A percentile compares a stretch with the other conserved stretches of the same genome.
Evolutionary conservation across 108 stramenopile species (phyloP).

Genomic region (Discostella stelligeroides): DNA sequence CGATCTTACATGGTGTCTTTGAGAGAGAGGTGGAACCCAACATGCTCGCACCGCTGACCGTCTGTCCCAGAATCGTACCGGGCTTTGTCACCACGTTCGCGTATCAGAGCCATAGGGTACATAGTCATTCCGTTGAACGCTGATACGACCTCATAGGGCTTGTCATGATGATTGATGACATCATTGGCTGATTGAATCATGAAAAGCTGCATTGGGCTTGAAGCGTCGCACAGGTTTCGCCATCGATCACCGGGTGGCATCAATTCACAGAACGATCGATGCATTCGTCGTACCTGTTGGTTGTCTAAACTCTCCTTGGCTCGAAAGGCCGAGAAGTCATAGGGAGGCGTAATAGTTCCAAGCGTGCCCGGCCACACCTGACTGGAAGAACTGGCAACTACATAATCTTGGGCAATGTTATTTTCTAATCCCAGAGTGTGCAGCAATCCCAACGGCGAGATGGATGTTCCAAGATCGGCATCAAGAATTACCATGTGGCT

Average conservation of each 20-base stretch:
- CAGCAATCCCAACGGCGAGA: conserved; percentile 48
- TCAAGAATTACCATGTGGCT: conserved; percentile 56
- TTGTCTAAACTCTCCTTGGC: conserved; percentile 24
- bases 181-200: conserved; percentile 45
- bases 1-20: conserved; percentile 41
- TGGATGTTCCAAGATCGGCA: conserved; percentile 46
- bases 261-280: conserved; percentile 50
- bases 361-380: conserved; percentile 52
- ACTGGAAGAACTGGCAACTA: conserved; percentile 39
- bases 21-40: conserved; percentile 52
- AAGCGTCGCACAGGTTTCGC: conserved; percentile 57
- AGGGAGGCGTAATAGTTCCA: conserved; percentile 51
- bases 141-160: conserved; percentile 38
- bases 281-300: conserved; percentile 28
- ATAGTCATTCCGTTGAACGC: conserved; percentile 55
- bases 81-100: conserved; percentile 20
- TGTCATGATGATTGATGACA: conserved; percentile 14
- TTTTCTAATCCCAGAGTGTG: conserved; percentile 46
- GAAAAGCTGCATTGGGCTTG: conserved; percentile 53
- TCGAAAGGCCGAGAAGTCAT: conserved; percentile 58
- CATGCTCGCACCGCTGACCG: conserved; percentile 58
- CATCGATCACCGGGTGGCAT: conserved; percentile 53
- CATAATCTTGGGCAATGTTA: conserved; percentile 29
- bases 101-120: conserved; percentile 47
- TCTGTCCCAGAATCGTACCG: conserved; percentile 52